Conservation (phyloP, 1,284 basidiomycete genomes). For the Inonotus obliquus region DNA sequence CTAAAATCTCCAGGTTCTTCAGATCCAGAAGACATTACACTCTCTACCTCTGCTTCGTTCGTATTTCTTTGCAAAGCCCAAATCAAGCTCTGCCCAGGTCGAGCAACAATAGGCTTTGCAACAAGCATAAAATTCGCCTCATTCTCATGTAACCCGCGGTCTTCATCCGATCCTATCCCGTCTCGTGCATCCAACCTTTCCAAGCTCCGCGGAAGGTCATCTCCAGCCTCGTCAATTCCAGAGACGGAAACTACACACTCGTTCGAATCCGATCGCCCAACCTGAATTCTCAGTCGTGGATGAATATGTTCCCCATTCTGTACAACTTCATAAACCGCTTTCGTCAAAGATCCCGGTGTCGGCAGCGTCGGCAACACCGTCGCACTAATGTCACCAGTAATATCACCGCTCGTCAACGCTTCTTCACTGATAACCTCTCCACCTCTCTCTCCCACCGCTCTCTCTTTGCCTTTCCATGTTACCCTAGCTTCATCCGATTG, state of each 20-base stretch:
- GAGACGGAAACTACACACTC: not conserved
- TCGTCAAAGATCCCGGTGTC: not conserved
- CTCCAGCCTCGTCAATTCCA: not conserved
- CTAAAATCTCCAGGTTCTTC: not conserved
- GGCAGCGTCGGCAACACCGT: not conserved
- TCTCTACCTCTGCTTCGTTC: not conserved
- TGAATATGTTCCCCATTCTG: constrained; percentile 44
- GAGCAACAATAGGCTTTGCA: constrained; percentile 13
- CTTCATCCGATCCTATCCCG: not conserved
- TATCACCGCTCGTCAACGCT: not conserved
- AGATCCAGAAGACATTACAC: not conserved
- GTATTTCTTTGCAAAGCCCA: constrained; percentile 19
- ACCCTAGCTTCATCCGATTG: constrained; percentile 26
- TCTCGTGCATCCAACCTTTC: constrained; percentile 7
- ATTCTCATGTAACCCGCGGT: not conserved
- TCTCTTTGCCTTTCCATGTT: constrained; percentile 19
- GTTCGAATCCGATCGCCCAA: constrained; percentile 22
- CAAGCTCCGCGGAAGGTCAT: not conserved
- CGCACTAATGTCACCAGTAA: not conserved
- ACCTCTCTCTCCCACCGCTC: constrained; percentile 18
- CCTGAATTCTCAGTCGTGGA: constrained; percentile 50
- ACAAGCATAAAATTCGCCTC: constrained; percentile 14
- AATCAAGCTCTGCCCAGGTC: constrained; percentile 15
- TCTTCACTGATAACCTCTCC: not conserved
- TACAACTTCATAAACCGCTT: constrained; percentile 46